phyloP scores from a whole-genome alignment of 495 filamentous ascomycete genomes.

The Immersiella caudata region DNA sequence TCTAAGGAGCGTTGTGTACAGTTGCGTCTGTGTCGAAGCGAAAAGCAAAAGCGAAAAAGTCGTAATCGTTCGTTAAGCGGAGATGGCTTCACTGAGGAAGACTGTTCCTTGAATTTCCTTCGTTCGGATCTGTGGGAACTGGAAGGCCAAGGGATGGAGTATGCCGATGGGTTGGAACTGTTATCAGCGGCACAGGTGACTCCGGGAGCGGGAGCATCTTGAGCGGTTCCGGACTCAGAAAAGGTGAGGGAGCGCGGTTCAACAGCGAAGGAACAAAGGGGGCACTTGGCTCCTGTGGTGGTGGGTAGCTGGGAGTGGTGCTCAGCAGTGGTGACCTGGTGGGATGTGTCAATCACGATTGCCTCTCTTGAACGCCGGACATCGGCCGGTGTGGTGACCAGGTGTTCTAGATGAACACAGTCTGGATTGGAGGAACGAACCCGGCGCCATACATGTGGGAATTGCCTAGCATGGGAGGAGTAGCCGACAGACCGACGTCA shows the following conservation, averaged over 20 bases:
- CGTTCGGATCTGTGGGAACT: constrained; percentile 23
- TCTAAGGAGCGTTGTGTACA: constrained; percentile 52
- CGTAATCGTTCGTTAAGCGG: constrained; percentile 18
- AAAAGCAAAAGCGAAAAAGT: constrained; percentile 25
- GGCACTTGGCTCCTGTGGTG: constrained; percentile 37
- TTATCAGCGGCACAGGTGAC: constrained; percentile 36
- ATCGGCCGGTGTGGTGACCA: constrained; percentile 41
- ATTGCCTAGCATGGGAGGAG: constrained; percentile 43
- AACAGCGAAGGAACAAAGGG: constrained; percentile 29
- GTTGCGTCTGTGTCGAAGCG: constrained; percentile 52
- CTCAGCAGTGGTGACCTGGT: constrained; percentile 48
- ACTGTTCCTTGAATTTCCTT: constrained; percentile 35
- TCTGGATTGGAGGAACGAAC: constrained; percentile 59
- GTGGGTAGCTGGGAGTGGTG: constrained; percentile 40
- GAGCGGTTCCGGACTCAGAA: constrained; percentile 40
- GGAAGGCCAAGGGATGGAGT: constrained; percentile 34
- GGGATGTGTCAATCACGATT: constrained; percentile 52
- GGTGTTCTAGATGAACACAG: constrained; percentile 52
- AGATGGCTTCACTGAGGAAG: constrained; percentile 19
- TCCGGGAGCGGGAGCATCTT: constrained; percentile 40
- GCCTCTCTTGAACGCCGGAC: constrained; percentile 38
- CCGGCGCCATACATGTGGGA: constrained; percentile 54
- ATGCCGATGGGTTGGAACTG: constrained; percentile 35
- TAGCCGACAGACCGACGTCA: constrained; percentile 43
- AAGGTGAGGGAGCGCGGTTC: constrained; percentile 40